These are phyloP conservation scores for Dryas integrifolia DNA, from an alignment of 331 rosid genomes.

Conservation along the genomic window DNA sequence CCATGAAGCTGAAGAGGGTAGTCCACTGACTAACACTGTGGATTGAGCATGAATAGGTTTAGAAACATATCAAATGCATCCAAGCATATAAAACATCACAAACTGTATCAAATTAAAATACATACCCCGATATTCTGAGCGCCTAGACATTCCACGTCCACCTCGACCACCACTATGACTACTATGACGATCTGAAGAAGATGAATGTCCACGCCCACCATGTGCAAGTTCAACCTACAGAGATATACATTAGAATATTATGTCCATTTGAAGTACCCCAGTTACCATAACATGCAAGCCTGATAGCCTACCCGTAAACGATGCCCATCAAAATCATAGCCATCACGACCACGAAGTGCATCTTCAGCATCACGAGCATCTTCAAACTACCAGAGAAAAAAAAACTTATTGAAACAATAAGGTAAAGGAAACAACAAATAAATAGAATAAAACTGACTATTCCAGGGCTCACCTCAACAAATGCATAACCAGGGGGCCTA, in stretches of 20 bases:
- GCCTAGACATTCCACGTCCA: constrained; percentile 79
- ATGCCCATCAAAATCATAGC: constrained; percentile 98
- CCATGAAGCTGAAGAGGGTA: constrained; percentile 99
- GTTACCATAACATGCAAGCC: constrained; percentile 17
- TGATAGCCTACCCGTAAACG: constrained; percentile 66
- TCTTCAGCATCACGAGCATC: constrained; percentile 97
- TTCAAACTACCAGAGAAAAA: constrained; percentile 58
- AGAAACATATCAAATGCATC: constrained; percentile 18
- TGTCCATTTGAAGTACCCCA: background rate
- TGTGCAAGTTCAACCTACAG: constrained; percentile 90
- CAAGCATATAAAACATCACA: background rate
- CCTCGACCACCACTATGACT: constrained; percentile 59
- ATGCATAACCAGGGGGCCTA: constrained; percentile 99
- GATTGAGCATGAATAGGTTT: constrained; percentile 1
- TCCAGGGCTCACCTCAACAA: constrained; percentile 75
- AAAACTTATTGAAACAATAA: background rate
- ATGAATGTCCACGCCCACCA: constrained; percentile 97
- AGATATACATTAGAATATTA: background rate
- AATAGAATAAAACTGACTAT: background rate
- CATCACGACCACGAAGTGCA: constrained; percentile 98
- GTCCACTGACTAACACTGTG: constrained; percentile 79
- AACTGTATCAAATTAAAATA: constrained; percentile 20
- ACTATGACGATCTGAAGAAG: constrained; percentile 76
- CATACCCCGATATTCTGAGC: constrained; percentile 93
- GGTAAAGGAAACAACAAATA: background rate